Evolutionary conservation across 1,284 basidiomycete genomes (phyloP).

Genomic region (Trichosporon coremiiforme): DNA sequence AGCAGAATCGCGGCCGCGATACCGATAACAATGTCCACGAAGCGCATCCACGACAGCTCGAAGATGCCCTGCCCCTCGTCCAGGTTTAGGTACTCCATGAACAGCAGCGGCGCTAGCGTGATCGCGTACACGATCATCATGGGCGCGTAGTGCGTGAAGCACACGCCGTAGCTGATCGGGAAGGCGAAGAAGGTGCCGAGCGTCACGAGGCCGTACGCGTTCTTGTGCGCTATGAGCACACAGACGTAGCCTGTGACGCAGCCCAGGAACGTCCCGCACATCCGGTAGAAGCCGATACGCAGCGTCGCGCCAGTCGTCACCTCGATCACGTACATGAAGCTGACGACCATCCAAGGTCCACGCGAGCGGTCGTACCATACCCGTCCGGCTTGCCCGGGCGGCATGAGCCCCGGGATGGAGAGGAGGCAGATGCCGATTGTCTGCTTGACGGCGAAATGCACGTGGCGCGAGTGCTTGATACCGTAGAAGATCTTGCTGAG

Average conservation of each 20-base stretch:
- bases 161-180: slow-evolving; percentile 55
- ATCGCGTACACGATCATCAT: slow-evolving; percentile 57
- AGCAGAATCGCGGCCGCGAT: slow-evolving; percentile 55
- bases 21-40: slow-evolving; percentile 52
- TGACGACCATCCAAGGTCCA: slow-evolving; percentile 57
- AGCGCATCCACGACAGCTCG: slow-evolving; percentile 49
- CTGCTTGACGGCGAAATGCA: slow-evolving; percentile 57
- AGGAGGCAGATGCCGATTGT: slow-evolving; percentile 56
- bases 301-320: slow-evolving; percentile 59
- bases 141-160: slow-evolving; percentile 46
- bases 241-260: slow-evolving; percentile 55
- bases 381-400: slow-evolving; percentile 40
- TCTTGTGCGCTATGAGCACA: slow-evolving; percentile 52
- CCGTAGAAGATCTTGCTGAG: slow-evolving; percentile 43
- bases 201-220: slow-evolving; percentile 56
- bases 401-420: slow-evolving; percentile 56
- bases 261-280: slow-evolving; percentile 58
- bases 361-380: slow-evolving; percentile 53
- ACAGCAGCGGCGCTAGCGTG: slow-evolving; percentile 56
- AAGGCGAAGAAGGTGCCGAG: slow-evolving; percentile 53
- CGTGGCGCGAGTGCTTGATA: slow-evolving; percentile 56
- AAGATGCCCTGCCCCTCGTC: slow-evolving; percentile 37
- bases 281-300: slow-evolving; percentile 55
- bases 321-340: slow-evolving; percentile 59
- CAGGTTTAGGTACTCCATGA: slow-evolving; percentile 53